phyloP scores from a whole-genome alignment of 2,329 filamentous ascomycete species.

The Chrysoporthe austroafricana region DNA sequence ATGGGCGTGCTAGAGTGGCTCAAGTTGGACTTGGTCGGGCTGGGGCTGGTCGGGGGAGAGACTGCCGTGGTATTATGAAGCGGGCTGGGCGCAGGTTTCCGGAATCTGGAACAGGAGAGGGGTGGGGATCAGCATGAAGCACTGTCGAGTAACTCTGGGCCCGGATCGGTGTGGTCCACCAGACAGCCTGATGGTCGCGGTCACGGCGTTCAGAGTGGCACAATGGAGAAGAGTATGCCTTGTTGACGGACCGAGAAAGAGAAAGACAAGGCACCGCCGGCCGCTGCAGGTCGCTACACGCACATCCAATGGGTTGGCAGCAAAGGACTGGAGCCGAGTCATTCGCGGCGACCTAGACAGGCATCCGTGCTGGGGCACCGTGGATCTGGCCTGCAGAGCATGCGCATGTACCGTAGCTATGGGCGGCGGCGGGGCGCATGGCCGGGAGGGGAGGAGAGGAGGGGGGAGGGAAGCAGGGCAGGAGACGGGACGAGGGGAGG shows the following conservation, averaged over 20 bases:
- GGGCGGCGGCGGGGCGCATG: too few species aligned
- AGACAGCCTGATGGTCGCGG: background rate
- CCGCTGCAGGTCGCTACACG: background rate
- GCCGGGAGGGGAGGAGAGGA: background rate
- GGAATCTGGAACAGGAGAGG: constrained; percentile 46
- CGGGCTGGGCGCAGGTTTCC: constrained; percentile 54
- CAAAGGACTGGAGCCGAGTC: constrained; percentile 1
- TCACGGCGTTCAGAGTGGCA: constrained; percentile 2
- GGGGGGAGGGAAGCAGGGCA: background rate
- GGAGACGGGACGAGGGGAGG: background rate
- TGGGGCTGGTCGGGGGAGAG: constrained; percentile 48
- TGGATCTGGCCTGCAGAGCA: constrained; percentile 1
- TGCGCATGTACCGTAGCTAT: background rate
- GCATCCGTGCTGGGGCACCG: background rate
- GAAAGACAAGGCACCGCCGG: background rate
- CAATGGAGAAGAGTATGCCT: constrained; percentile 18
- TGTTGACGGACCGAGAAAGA: background rate
- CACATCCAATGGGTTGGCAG: constrained; percentile 6
- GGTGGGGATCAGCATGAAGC: constrained; percentile 37
- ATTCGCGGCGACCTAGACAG: constrained; percentile 13
- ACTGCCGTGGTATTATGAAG: constrained; percentile 49
- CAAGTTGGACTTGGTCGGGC: constrained; percentile 44
- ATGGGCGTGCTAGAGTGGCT: constrained; percentile 32
- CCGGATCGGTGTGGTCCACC: background rate
- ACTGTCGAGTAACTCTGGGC: constrained; percentile 28